These are phyloP conservation scores for Sporothrix phasma DNA, from an alignment of 2,329 filamentous ascomycete species.

Conservation along the genomic window DNA sequence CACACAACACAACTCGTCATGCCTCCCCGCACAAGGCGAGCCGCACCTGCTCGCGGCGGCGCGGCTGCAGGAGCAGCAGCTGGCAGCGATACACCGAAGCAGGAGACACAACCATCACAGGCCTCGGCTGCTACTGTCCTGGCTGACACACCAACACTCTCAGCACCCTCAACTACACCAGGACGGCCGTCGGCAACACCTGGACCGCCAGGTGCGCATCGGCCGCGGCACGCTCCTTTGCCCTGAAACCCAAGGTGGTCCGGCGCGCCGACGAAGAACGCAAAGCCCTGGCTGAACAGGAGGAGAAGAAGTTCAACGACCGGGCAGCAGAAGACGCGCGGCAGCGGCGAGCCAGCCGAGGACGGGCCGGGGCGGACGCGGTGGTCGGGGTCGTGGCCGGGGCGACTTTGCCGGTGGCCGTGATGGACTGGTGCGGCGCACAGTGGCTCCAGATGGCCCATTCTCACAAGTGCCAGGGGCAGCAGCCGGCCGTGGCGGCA, in stretches of 20 bases:
- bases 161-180: conserved; percentile 3
- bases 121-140: neutral
- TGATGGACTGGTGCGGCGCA: conserved; percentile 24
- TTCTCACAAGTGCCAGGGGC: conserved; percentile 26
- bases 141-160: conserved; percentile 4
- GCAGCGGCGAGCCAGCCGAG: conserved; percentile 21
- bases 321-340: conserved; percentile 26
- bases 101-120: neutral
- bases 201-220: neutral
- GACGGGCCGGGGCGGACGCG: conserved; percentile 23
- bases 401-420: conserved; percentile 21
- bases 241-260: conserved; percentile 28
- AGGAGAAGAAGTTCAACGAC: conserved; percentile 23
- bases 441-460: conserved; percentile 27
- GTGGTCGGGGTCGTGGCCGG: conserved; percentile 23
- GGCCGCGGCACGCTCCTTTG: conserved; percentile 15
- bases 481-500: conserved; percentile 17
- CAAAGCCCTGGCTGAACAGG: conserved; percentile 29
- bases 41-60: conserved; percentile 12
- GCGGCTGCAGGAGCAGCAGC: neutral
- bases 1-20: neutral
- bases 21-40: conserved; percentile 17
- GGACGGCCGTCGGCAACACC: neutral
- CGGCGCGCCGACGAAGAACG: conserved; percentile 28
- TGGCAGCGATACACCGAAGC: neutral